Base-by-base conservation (phyloP, 176 grass and related monocot species). In the Cenchrus fungigraminus region DNA sequence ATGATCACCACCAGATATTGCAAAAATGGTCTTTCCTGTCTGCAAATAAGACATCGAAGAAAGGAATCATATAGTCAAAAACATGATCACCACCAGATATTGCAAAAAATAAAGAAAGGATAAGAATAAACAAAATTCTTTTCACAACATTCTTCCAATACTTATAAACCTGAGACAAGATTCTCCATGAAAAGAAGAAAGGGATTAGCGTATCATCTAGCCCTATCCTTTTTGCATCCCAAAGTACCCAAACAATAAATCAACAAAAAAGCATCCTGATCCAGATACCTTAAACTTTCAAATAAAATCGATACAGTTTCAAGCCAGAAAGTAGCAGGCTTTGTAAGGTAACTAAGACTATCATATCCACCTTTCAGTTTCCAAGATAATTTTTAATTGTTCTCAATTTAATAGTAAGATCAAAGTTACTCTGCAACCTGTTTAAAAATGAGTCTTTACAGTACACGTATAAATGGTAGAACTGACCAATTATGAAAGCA, bases 21-120 rank as follows among this genome's bases (percentile, higher is more conserved):
- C 93, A 86, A 98, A 98, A 77, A 91, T 91, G 72, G 88, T 95
- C 86, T 98, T 98, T 67, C 93, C 93, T 16, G 89, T 98, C 96
- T 98, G 91, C 69, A 86, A 66, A 86, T 50, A 69, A 57, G 16
- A 28, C 73, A 52, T 7, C 37, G 61, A 49, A 52, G 57, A 20
- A 4, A 91, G 73, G 22, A 79, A 58, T 43, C 8, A 2, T 79
- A 44, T 69, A 15, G 49, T 45, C n/a, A 29, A 25, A 19, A 52
- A 58, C 51, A 58, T 31, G 9, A 32, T 46, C 25, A 79, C 13
- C 7, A 52, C 22, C 77, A 61, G 56, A 68, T 47, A 79, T 19
- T 57, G 46, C 37, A 73, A 29, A 79, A 71, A 54, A 40, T 28
- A 5, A 79, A 59, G 31, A 5, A 74, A 59, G 45, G 13, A 25